A percentile compares a stretch with the other conserved stretches of the same genome.
These are phyloP conservation scores for Dalbergia cultrata DNA, from an alignment of 306 rosid species.

Conservation along the genomic window DNA sequence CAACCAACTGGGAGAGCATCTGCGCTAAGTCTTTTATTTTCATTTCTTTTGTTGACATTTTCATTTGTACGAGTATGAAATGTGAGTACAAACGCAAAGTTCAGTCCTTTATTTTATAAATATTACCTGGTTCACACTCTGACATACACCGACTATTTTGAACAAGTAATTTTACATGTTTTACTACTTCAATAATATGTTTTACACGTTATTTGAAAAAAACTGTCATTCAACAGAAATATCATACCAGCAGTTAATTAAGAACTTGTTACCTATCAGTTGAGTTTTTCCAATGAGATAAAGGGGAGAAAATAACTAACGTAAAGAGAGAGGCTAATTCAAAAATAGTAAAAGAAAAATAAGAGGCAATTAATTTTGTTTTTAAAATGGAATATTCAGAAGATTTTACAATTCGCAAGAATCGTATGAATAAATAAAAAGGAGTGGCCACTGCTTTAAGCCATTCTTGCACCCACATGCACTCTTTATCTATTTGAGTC, in stretches of 20 bases:
- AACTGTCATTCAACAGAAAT: not conserved
- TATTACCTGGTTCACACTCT: conserved; percentile 18
- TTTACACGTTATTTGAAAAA: not conserved
- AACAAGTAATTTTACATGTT: too few species aligned
- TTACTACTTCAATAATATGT: not conserved
- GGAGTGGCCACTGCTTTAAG: conserved; percentile 10
- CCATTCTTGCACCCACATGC: not conserved
- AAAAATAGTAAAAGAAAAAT: not conserved
- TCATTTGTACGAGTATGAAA: not conserved
- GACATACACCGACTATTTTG: too few species aligned
- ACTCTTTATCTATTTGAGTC: not conserved
- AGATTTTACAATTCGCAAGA: too few species aligned
- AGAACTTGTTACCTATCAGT: not conserved
- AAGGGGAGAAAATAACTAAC: not conserved
- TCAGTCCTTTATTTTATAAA: not conserved
- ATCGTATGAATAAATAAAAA: conserved; percentile 8
- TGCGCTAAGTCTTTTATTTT: conserved; percentile 6
- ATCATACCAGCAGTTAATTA: not conserved
- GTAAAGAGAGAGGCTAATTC: not conserved
- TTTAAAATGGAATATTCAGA: not conserved
- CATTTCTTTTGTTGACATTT: conserved; percentile 14
- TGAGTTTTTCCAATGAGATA: not conserved
- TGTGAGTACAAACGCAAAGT: not conserved
- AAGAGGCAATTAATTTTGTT: not conserved
- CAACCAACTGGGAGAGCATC: not conserved